Conservation (phyloP, 352 stramenopile genomes). For the Peronospora farinosa region DNA sequence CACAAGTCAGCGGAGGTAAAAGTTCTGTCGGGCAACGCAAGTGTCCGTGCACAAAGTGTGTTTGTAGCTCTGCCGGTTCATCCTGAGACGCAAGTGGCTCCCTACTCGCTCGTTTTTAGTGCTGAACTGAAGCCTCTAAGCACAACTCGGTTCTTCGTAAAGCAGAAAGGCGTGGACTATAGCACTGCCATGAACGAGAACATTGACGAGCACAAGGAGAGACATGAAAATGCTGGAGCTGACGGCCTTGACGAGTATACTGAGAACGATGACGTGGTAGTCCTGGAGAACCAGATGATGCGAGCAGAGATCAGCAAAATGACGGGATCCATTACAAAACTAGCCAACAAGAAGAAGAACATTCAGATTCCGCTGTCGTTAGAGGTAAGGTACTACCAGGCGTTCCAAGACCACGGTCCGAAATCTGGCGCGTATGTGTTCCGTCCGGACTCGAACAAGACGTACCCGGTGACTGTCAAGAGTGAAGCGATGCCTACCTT, state of each 20-base stretch:
- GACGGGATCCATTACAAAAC: conserved; percentile 48
- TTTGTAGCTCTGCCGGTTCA: conserved; percentile 54
- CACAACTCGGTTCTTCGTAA: conserved; percentile 45
- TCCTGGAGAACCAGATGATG: conserved; percentile 59
- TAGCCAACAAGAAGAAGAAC: conserved; percentile 70
- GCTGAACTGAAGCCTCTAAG: conserved; percentile 51
- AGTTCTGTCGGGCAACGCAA: conserved; percentile 32
- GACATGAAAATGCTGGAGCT: conserved; percentile 1
- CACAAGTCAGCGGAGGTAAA: conserved; percentile 38
- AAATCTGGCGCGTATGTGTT: conserved; percentile 97
- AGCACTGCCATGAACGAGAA: neutral
- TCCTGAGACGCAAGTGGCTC: conserved; percentile 38
- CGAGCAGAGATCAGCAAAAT: conserved; percentile 44
- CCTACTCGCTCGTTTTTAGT: conserved; percentile 63
- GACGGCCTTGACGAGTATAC: neutral
- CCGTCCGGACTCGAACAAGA: conserved; percentile 77
- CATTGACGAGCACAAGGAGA: neutral
- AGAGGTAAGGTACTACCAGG: conserved; percentile 60
- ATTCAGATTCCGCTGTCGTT: conserved; percentile 47
- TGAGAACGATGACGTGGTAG: conserved; percentile 26
- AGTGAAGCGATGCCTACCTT: conserved; percentile 1
- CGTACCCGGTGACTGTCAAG: conserved; percentile 36
- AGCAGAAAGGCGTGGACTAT: conserved; percentile 23
- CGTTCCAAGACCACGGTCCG: conserved; percentile 49
- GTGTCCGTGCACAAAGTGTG: conserved; percentile 37